Evolutionary conservation across 2,329 filamentous ascomycete species (phyloP).

Genomic region (Diaporthe sp.): DNA sequence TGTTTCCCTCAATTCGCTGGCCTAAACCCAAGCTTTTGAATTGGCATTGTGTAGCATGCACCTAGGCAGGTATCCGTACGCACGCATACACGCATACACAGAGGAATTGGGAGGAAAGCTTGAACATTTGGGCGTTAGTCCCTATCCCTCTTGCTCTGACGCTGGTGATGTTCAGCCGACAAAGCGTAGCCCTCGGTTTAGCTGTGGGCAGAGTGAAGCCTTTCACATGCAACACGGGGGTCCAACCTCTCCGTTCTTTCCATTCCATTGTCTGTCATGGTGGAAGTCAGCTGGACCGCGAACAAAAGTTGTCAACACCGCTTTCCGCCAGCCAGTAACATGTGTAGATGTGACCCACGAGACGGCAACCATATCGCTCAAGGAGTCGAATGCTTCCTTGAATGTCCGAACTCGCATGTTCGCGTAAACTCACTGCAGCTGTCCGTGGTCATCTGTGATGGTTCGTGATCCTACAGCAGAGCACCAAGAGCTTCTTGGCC

Average conservation of each 20-base stretch:
- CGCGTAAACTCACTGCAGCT: background rate
- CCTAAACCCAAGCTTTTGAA: background rate
- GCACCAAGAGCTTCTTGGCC: background rate
- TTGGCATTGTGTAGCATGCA: background rate
- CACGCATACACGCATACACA: background rate
- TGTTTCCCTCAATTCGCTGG: background rate
- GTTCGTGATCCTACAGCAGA: background rate
- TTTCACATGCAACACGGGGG: background rate
- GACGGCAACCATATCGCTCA: background rate
- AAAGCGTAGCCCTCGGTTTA: background rate
- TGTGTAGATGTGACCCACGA: background rate
- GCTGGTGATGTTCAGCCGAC: background rate
- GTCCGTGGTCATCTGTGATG: background rate
- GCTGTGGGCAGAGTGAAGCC: background rate
- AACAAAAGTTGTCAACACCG: background rate
- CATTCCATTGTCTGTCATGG: background rate
- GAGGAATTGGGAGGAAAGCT: background rate
- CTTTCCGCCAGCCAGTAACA: background rate
- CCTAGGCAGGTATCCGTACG: background rate
- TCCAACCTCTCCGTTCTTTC: background rate
- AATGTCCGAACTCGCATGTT: background rate
- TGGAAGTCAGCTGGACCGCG: background rate
- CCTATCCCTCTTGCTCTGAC: background rate
- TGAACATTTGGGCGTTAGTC: background rate
- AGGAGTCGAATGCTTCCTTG: background rate